phyloP scores from a whole-genome alignment of 2,329 filamentous ascomycete genomes.

The Trematosphaeria pertusa region DNA sequence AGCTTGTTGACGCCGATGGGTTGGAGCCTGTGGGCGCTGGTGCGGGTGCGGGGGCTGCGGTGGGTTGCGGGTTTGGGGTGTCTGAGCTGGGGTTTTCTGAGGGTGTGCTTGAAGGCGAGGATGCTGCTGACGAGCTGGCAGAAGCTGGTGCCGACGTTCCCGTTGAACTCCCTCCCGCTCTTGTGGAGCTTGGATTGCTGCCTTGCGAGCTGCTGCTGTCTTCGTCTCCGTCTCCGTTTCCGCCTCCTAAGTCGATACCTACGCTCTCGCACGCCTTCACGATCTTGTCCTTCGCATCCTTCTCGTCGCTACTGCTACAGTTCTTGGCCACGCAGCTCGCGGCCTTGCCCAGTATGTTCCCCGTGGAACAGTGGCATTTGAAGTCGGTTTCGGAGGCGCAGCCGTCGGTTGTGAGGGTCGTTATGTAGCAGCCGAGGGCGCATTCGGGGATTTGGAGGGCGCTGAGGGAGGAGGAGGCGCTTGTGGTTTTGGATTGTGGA shows the following conservation, averaged over 20 bases:
- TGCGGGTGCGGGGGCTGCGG: constrained; percentile 3
- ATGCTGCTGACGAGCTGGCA: not conserved
- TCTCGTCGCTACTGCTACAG: constrained; percentile 12
- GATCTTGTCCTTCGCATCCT: constrained; percentile 15
- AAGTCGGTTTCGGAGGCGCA: constrained; percentile 27
- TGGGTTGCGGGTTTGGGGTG: constrained; percentile 1
- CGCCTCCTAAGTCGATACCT: not conserved
- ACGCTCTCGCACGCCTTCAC: constrained; percentile 6
- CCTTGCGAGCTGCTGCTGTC: not conserved
- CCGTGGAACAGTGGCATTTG: constrained; percentile 23
- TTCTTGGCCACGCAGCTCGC: constrained; percentile 18
- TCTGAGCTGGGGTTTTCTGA: not conserved
- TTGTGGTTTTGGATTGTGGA: not conserved
- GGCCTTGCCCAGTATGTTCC: constrained; percentile 15
- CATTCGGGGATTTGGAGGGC: constrained; percentile 23
- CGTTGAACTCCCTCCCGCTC: not conserved
- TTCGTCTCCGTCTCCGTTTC: not conserved
- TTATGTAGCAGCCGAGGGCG: constrained; percentile 27
- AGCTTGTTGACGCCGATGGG: not conserved
- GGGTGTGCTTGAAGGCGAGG: not conserved
- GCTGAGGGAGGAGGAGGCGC: not conserved
- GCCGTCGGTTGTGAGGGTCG: constrained; percentile 20
- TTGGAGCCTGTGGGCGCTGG: not conserved
- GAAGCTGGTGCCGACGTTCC: not conserved
- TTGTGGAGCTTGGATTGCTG: not conserved